Conservation (phyloP, 768 basidiomycete species). For the Suillus subaureus region DNA sequence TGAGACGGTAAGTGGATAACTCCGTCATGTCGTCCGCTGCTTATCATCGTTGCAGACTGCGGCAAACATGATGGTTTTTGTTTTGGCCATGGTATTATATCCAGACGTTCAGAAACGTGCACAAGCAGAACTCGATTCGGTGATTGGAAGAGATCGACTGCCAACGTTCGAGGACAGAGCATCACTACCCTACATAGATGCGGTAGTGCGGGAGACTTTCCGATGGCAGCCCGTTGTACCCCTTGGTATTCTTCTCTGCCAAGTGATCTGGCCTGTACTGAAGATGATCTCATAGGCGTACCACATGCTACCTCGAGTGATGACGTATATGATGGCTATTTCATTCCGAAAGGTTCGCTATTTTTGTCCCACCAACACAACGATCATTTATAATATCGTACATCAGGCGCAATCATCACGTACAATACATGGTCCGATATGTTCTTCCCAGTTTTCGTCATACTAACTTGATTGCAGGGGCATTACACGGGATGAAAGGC, state of each 20-base stretch:
- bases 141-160: constrained; percentile 22
- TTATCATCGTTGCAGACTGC: constrained; percentile 13
- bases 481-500: constrained; percentile 16
- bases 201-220: constrained; percentile 19
- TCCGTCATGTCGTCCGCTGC: background rate
- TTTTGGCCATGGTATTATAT: constrained; percentile 22
- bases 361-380: background rate
- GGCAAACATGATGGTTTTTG: constrained; percentile 12
- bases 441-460: background rate
- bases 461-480: constrained; percentile 9
- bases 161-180: constrained; percentile 14
- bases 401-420: constrained; percentile 13
- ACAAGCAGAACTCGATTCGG: constrained; percentile 24
- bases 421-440: constrained; percentile 14
- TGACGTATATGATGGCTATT: constrained; percentile 20
- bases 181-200: constrained; percentile 18
- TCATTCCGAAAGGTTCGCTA: constrained; percentile 20
- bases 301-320: constrained; percentile 15
- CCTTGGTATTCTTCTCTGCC: constrained; percentile 9
- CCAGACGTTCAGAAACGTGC: constrained; percentile 18
- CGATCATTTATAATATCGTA: background rate
- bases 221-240: constrained; percentile 20
- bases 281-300: constrained; percentile 5
- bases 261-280: background rate
- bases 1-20: constrained; percentile 13